These are phyloP conservation scores for Pezicula neosporulosa DNA, from an alignment of 2,329 filamentous ascomycete species.

Conservation along the genomic window DNA sequence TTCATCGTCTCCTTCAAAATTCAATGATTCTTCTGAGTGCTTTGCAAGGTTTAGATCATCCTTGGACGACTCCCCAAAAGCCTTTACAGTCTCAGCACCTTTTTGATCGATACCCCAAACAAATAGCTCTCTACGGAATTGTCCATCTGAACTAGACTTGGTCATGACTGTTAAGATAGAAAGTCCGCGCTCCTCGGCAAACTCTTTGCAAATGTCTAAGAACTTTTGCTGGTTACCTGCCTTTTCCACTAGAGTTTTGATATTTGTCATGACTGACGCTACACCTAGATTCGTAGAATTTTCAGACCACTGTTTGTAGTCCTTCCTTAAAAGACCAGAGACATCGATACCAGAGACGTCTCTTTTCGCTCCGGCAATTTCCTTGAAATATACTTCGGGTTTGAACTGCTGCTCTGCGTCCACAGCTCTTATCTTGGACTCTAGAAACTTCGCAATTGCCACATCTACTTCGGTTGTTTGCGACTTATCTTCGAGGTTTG, in stretches of 20 bases:
- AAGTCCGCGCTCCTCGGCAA: conserved; percentile 53
- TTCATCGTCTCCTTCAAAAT: conserved; percentile 34
- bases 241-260: conserved; percentile 59
- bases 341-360: conserved; percentile 59
- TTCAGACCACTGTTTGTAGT: conserved; percentile 78
- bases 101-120: conserved; percentile 56
- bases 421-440: conserved; percentile 34
- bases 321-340: conserved; percentile 70
- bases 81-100: conserved; percentile 46
- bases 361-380: conserved; percentile 62
- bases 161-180: conserved; percentile 69
- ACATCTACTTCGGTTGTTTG: conserved; percentile 65
- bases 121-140: conserved; percentile 64
- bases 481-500: conserved; percentile 55
- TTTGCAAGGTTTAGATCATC: conserved; percentile 52
- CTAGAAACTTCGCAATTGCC: conserved; percentile 54
- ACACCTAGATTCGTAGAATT: conserved; percentile 59
- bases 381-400: conserved; percentile 51
- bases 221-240: conserved; percentile 41
- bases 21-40: conserved; percentile 48
- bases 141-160: conserved; percentile 47
- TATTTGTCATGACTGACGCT: conserved; percentile 58
- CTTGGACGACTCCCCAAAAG: conserved; percentile 46
- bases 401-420: conserved; percentile 39
- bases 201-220: conserved; percentile 44